Evolutionary conservation across 2,329 filamentous ascomycete genomes (phyloP), one percentile per base, ranked within the genome.

Genomic region (Chrysosporium keratinophilum): DNA sequence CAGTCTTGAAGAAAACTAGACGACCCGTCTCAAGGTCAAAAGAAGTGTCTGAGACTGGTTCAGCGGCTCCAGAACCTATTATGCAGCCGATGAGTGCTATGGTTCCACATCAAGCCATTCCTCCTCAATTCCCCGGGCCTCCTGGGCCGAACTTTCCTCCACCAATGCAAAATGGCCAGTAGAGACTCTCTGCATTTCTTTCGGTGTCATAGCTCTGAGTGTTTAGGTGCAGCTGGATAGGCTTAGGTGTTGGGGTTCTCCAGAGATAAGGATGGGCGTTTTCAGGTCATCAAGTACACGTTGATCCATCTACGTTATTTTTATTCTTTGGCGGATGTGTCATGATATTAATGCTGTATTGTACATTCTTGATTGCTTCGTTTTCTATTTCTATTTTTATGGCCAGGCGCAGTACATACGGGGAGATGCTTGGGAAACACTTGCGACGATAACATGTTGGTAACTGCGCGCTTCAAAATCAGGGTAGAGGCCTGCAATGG

Each of bases 241-340:
- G 28, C 17, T 33, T n/a, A 14, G 39, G 23, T 44, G 33, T 20
- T 35, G 17, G 15, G 34, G 33, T 7, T n/a, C 33, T 54, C 35
- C 23, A 43, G 39, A 37, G 42, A 40, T 50, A 42, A 28, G 20
- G 1, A 39, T 40, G 5, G 46, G 35, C 15, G 33, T 28, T 37
- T 6, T 37, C 15, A 12, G 45, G 45, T 39, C 34, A 23, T 23
- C 17, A 14, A 6, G 17, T 35, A 12, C 4, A 15, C 12, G 12
- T 28, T 31, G 31, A 28, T 49, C 5, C 19, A 5, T 33, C 11
- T 33, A n/a, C n/a, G n/a, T 42, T 2, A 4, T 31, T 40, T 20
- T 3, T 52, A 9, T 46, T 33, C 12, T 45, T 52, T 52, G 46
- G 50, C 42, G 50, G 50, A 41, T 40, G 50, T 42, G 46, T 41